phyloP scores from a whole-genome alignment of 345 rosid genomes.

The Stellera chamaejasme region DNA sequence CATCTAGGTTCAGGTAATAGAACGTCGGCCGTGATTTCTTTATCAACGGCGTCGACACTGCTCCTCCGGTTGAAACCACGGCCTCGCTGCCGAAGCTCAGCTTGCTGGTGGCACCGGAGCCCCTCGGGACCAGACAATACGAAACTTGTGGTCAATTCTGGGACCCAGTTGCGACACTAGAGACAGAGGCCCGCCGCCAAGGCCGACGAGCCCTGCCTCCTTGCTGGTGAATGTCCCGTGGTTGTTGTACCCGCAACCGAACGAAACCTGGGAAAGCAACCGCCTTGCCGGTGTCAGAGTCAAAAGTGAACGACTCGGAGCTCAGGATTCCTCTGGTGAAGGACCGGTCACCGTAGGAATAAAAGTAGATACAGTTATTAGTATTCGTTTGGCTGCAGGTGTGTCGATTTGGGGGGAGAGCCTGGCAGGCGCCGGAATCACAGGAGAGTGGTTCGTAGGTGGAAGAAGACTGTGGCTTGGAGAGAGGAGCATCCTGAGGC shows the following conservation, averaged over 20 bases:
- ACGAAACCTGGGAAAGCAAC: not conserved
- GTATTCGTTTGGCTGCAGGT: too few relatives aligned
- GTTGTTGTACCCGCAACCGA: slow-evolving; percentile 3
- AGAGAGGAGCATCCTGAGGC: slow-evolving; percentile 18
- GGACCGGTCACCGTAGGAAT: slow-evolving; percentile 4
- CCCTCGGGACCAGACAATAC: not conserved
- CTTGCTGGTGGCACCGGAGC: not conserved
- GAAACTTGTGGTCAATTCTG: not conserved
- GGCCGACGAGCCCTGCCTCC: slow-evolving; percentile 2
- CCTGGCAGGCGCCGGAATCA: slow-evolving; percentile 8
- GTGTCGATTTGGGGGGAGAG: too few relatives aligned
- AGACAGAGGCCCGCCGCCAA: not conserved
- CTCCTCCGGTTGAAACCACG: not conserved
- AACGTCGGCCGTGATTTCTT: too few relatives aligned
- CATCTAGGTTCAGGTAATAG: slow-evolving; percentile 1
- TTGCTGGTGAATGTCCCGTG: not conserved
- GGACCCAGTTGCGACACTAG: slow-evolving; percentile 1
- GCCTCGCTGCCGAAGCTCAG: not conserved
- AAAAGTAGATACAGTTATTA: slow-evolving; percentile 29
- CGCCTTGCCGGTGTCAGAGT: not conserved
- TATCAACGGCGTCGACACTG: too few relatives aligned
- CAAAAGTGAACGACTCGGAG: not conserved
- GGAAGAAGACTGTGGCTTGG: slow-evolving; percentile 14
- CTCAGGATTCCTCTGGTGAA: too few relatives aligned
- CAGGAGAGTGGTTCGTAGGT: slow-evolving; percentile 22